These are phyloP conservation scores for Somion occarium DNA, from an alignment of 1,284 basidiomycete species.

Conservation along the genomic window DNA sequence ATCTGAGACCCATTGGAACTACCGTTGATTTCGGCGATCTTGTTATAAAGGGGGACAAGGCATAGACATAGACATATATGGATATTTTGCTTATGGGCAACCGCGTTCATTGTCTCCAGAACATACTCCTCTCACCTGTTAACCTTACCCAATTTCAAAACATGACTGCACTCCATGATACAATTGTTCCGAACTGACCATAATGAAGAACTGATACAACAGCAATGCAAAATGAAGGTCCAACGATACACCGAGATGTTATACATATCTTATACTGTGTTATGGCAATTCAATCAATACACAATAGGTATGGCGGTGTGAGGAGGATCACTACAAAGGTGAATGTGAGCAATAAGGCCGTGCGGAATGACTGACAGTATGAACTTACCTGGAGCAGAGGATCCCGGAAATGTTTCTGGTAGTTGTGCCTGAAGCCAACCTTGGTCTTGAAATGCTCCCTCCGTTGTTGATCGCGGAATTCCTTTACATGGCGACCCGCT, in stretches of 20 bases:
- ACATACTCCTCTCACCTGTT: too few relatives aligned
- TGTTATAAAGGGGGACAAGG: slow-evolving; percentile 38
- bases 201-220: too few relatives aligned
- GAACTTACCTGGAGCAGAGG: slow-evolving; percentile 31
- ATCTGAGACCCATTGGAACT: slow-evolving; percentile 44
- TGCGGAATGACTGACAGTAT: too few relatives aligned
- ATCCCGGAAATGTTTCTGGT: slow-evolving; percentile 83
- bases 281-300: too few relatives aligned
- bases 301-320: too few relatives aligned
- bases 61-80: neutral
- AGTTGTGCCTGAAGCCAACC: slow-evolving; percentile 75
- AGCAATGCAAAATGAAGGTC: too few relatives aligned
- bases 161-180: too few relatives aligned
- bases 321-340: neutral
- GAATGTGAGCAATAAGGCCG: neutral
- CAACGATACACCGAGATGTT: neutral
- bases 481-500: slow-evolving; percentile 83
- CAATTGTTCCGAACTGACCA: too few relatives aligned
- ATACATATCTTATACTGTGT: neutral
- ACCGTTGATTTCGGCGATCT: slow-evolving; percentile 39
- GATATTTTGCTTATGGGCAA: neutral
- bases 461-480: slow-evolving; percentile 79
- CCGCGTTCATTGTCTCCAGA: neutral
- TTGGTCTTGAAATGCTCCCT: slow-evolving; percentile 85
- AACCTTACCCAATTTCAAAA: too few relatives aligned